A percentile compares a stretch with the other conserved stretches of the same genome.
phyloP scores from a whole-genome alignment of 2,329 filamentous ascomycete species.

The Emergomyces africanus region DNA sequence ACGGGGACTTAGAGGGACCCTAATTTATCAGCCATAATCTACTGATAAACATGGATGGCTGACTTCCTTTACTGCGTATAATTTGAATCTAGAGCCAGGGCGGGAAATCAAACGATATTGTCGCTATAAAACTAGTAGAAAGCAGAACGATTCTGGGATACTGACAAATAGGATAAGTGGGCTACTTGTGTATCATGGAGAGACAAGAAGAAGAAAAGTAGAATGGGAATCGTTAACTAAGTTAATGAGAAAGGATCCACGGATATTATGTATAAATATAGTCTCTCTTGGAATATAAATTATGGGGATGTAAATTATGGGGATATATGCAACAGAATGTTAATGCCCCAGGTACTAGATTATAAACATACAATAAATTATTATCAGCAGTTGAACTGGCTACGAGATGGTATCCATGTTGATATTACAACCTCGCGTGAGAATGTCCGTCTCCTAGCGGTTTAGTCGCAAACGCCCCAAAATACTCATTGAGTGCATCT shows the following conservation, averaged over 20 bases:
- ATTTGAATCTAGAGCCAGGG: too few species aligned
- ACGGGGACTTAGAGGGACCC: too few species aligned
- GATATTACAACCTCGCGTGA: neutral
- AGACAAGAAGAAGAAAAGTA: neutral
- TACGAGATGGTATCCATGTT: neutral
- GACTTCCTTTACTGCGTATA: too few species aligned
- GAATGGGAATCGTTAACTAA: neutral
- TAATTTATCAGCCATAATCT: too few species aligned
- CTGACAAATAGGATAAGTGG: too few species aligned
- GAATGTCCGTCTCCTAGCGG: slow-evolving; percentile 18
- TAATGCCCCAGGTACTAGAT: neutral
- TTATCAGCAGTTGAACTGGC: neutral
- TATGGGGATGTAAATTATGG: neutral
- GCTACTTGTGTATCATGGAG: too few species aligned
- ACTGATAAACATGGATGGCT: too few species aligned
- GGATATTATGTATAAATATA: neutral
- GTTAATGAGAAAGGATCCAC: too few species aligned
- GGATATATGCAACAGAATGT: neutral
- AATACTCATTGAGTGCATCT: slow-evolving; percentile 73
- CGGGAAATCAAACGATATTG: too few species aligned
- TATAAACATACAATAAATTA: neutral
- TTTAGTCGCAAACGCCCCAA: slow-evolving; percentile 58
- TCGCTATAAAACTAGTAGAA: too few species aligned
- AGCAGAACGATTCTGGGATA: too few species aligned
- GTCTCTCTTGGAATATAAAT: neutral